Conservation (phyloP, 2,329 filamentous ascomycete species). For the Aspergillus costaricaensis region DNA sequence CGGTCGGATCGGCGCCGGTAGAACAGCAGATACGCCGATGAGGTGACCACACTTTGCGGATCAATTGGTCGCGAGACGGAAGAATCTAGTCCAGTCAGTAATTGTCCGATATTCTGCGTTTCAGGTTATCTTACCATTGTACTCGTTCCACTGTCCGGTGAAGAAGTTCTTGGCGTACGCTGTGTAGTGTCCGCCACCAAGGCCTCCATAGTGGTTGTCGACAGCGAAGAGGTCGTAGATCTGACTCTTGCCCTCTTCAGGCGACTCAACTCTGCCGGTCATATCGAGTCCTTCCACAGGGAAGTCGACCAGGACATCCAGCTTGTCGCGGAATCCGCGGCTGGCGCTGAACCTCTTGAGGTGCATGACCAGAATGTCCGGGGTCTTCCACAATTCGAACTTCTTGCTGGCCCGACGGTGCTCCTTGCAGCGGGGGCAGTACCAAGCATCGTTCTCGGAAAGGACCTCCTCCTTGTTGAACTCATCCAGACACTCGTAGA, state of each 20-base stretch:
- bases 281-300: conserved; percentile 86
- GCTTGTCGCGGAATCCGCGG: conserved; percentile 80
- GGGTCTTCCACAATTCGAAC: conserved; percentile 94
- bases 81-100: conserved; percentile 66
- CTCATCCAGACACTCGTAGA: conserved; percentile 90
- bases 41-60: conserved; percentile 65
- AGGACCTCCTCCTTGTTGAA: conserved; percentile 92
- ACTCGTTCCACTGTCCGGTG: conserved; percentile 90
- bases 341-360: conserved; percentile 92
- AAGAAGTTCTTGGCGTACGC: conserved; percentile 91
- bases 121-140: conserved; percentile 70
- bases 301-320: conserved; percentile 89
- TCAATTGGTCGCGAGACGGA: conserved; percentile 65
- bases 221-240: conserved; percentile 93
- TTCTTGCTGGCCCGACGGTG: conserved; percentile 92
- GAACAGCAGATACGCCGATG: conserved; percentile 88
- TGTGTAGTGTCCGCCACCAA: conserved; percentile 95
- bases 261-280: conserved; percentile 73
- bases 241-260: conserved; percentile 77
- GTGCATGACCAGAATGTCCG: conserved; percentile 92
- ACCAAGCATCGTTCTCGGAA: conserved; percentile 96
- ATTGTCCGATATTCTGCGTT: not conserved
- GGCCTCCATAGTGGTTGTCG: conserved; percentile 90
- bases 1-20: conserved; percentile 80
- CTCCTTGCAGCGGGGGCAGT: conserved; percentile 93